Base-by-base conservation (phyloP, 306 rosid genomes). In the Clitoria ternatea region DNA sequence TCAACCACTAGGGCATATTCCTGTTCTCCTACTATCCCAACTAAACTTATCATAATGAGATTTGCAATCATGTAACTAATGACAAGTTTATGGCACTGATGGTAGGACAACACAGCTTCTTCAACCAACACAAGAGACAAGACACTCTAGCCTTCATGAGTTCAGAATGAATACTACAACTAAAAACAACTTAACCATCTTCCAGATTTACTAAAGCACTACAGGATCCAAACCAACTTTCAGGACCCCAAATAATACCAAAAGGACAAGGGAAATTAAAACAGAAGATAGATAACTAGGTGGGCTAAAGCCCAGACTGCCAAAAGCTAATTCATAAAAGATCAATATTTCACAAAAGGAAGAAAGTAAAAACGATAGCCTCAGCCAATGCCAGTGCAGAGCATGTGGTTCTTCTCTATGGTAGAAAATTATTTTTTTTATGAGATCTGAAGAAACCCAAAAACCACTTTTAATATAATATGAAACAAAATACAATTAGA, bases 401-500 rank as follows among this genome's bases (percentile, higher is more conserved):
- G 73, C n/a, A n/a, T 47, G 43, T 50, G 53, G 56, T 61, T 55
- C 60, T 45, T n/a, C 40, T 61, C 55, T 18, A 49, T 39, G 18
- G 17, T 29, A 53, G 49, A 66, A 60, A 61, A 30, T 37, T 61
- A 56, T 35, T 54, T 71, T 71, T 66, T n/a, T n/a, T n/a, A n/a
- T n/a, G n/a, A n/a, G n/a, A n/a, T n/a, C n/a, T n/a, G n/a, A n/a
- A n/a, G n/a, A n/a, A n/a, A n/a, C n/a, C n/a, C n/a, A n/a, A 49
- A 33, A 56, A 35, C 18, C 22, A 6, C n/a, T 63, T 18, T 32
- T 55, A 35, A 61, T 54, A 62, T 48, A 73, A 63, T 54, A 48
- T 61, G 69, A 62, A 72, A 61, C 62, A 29, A 39, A 70, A 69
- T 70, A 64, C n/a, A n/a, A n/a, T n/a, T n/a, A n/a, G n/a, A n/a